Evolutionary conservation across 164 flowering plant species (phyloP), one percentile per base, ranked within the genome.

Genomic region (Paratinospora sagittata): DNA sequence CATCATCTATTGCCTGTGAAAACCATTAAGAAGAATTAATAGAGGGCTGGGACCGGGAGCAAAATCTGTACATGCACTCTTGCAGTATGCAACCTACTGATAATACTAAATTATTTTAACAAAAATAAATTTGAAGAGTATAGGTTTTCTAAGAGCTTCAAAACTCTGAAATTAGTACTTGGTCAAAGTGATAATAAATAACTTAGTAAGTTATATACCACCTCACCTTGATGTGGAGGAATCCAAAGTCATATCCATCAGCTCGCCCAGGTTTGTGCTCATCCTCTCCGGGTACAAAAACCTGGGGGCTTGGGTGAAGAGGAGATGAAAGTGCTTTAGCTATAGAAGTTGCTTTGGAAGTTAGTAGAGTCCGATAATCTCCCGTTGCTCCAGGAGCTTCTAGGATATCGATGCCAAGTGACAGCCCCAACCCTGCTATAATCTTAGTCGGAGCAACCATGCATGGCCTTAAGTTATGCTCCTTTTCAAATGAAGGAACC

Each of bases 361-460:
- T 94, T 68, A 92, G 70, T 21, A 92, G 83, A 39, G 97, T 92
- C 65, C 97, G 86, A 79, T 92, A 95, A 76, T 95, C 98, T 82
- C 97, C 98, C 19, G 98, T 95, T 69, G 97, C 98, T 73, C 97
- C 97, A 68, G 94, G 96, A 82, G 98, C 97, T 86, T 95, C 97
- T 41, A 92, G 84, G 71, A 95, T 95, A 84, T 95, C 96, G 72
- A 95, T 88, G 8, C 90, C 97, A 60, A 95, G 95, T 13, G 98
- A 94, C 67, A 92, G 77, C 49, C 98, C 98, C 68, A 95, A 79
- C 14, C 98, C 98, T 66, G 98, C 98, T 49, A 95, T 95, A 67
- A 92, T 95, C 78, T 92, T 95, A 58, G 98, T 95, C 41, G 98
- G 98, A 68, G 98, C 97, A 61, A 95, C 97, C 97, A 92, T 95